Evolutionary conservation across 2,329 filamentous ascomycete species (phyloP), one percentile per base, ranked within the genome.

Genomic region (Mycosphaerella arachidis): DNA sequence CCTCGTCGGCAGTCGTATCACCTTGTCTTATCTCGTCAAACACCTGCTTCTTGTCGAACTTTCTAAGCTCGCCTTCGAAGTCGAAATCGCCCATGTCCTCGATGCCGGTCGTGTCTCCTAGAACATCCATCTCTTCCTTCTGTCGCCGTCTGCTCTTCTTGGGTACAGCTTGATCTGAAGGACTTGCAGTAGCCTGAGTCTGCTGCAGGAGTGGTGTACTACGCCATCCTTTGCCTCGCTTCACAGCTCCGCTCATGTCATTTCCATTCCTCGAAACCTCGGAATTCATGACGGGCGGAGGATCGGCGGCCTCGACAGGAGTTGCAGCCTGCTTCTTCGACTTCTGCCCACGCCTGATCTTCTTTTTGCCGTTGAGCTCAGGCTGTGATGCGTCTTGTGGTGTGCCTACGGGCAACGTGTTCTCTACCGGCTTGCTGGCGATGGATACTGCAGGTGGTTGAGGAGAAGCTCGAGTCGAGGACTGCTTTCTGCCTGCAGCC

Each of bases 51-150:
- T 97, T 97, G 78, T 97, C 92, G 69, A 97, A 97, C 71, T 96
- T 96, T 51, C 91, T 92, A 33, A 97, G 81, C 66, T 92, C 92
- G 57, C 86, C 87, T 68, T 90, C 87, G 70, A 97, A 97, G 74
- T 97, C 93, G 68, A 97, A 97, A 62, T 97, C 94, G 10, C 90
- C 91, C 80, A 94, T 84, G 72, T 95, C 93, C 75, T 93, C 90
- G 24, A 94, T 90, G 72, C 97, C 94, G 0, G 91, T 97, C 24
- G 93, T 92, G 70, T 97, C 93, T 72, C 97, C 94, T 0, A 93
- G 97, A 4, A 91, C 92, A 92, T 91, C 76, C 40, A 65, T 59
- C 56, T 82, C 79, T 58, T 84, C 82, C 8, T 66, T 76, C 75
- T 65, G 78, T 64, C 80, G 79, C 30, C 79, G 78, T 57, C 78